phyloP scores from a whole-genome alignment of 1,139 yeast genomes.

The Sugiyamaella castrensis region DNA sequence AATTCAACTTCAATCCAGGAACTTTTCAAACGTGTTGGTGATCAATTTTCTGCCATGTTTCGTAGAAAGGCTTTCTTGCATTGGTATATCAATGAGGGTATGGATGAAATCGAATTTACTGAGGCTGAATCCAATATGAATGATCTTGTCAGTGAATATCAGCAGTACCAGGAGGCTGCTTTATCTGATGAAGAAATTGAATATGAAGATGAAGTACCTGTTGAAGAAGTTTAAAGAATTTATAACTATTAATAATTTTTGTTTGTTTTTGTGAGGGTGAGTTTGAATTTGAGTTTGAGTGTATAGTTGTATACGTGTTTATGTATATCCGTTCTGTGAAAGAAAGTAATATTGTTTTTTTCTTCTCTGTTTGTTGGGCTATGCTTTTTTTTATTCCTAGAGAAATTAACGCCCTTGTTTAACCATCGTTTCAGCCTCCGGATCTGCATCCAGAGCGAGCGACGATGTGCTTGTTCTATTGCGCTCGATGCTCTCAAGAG shows the following conservation, averaged over 20 bases:
- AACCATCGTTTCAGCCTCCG: too few relatives aligned
- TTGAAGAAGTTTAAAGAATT: constrained; percentile 22
- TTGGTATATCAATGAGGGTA: constrained; percentile 94
- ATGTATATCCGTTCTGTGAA: neutral
- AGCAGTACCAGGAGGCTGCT: constrained; percentile 86
- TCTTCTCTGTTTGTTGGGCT: too few relatives aligned
- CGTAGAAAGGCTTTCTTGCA: constrained; percentile 93
- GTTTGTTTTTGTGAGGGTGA: neutral
- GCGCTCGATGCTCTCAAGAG: too few relatives aligned
- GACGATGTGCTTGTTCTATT: too few relatives aligned
- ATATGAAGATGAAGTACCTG: constrained; percentile 28
- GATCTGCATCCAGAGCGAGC: too few relatives aligned
- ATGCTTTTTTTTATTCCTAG: too few relatives aligned
- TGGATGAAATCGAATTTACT: constrained; percentile 91
- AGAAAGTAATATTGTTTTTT: neutral
- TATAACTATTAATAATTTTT: constrained; percentile 9
- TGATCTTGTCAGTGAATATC: constrained; percentile 85
- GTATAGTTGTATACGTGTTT: neutral
- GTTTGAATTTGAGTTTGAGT: neutral
- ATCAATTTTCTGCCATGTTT: constrained; percentile 88
- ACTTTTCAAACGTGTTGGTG: constrained; percentile 83
- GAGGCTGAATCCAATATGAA: constrained; percentile 86
- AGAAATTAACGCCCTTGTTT: too few relatives aligned
- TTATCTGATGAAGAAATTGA: constrained; percentile 63
- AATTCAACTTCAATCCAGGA: constrained; percentile 92